Conservation (phyloP, 2,329 filamentous ascomycete genomes). For the Ophiostoma tasmaniense region DNA sequence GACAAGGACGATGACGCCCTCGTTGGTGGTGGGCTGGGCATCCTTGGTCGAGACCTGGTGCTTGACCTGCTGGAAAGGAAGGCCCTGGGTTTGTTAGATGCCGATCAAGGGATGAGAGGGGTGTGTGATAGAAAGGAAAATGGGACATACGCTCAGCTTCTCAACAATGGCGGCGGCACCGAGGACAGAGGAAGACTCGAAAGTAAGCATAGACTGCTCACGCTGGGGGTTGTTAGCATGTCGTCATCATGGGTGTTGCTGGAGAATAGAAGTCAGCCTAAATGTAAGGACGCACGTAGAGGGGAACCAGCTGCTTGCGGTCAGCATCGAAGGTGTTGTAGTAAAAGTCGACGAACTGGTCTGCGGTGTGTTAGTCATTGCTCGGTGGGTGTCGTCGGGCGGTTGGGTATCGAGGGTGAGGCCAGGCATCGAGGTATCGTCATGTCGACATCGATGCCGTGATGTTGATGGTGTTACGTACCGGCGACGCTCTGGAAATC, state of each 20-base stretch:
- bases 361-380: slow-evolving; percentile 38
- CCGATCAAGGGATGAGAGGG: not conserved
- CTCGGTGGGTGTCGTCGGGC: not conserved
- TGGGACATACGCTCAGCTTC: slow-evolving; percentile 61
- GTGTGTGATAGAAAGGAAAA: not conserved
- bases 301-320: slow-evolving; percentile 53
- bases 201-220: slow-evolving; percentile 84
- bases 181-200: slow-evolving; percentile 62
- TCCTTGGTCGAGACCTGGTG: slow-evolving; percentile 73
- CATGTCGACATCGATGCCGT: not conserved
- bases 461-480: slow-evolving; percentile 8
- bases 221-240: slow-evolving; percentile 42
- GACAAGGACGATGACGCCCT: slow-evolving; percentile 76
- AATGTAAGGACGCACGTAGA: slow-evolving; percentile 62
- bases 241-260: not conserved
- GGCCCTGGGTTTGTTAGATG: slow-evolving; percentile 39
- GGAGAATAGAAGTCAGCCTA: not conserved
- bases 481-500: slow-evolving; percentile 18
- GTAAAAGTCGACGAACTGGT: slow-evolving; percentile 84
- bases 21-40: slow-evolving; percentile 65
- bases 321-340: slow-evolving; percentile 77
- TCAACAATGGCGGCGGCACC: slow-evolving; percentile 61
- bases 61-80: slow-evolving; percentile 74
- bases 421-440: not conserved
- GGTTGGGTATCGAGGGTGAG: not conserved